phyloP scores from a whole-genome alignment of 1,284 basidiomycete genomes.

The Exobasidium cylindrosporum region DNA sequence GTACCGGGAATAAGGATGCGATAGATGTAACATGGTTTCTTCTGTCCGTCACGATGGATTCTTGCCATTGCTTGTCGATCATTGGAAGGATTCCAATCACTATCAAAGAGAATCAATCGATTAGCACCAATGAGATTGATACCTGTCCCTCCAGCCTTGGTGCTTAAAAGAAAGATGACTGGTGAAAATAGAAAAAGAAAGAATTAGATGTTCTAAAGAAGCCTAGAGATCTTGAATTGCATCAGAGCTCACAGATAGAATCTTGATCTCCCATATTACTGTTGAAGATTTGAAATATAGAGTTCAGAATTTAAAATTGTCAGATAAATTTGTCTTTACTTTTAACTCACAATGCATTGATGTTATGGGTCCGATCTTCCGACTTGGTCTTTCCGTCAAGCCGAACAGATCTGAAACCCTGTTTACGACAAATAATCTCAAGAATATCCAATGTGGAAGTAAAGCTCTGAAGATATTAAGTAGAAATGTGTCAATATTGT shows the following conservation, averaged over 20 bases:
- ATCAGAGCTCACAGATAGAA: background rate
- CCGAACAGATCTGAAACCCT: conserved; percentile 74
- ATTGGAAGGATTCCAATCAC: conserved; percentile 84
- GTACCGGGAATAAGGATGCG: conserved; percentile 66
- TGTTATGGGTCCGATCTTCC: conserved; percentile 34
- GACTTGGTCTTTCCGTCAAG: conserved; percentile 68
- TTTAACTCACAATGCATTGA: conserved; percentile 35
- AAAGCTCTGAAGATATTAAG: conserved; percentile 35
- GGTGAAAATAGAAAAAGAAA: too few relatives aligned
- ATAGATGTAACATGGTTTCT: conserved; percentile 81
- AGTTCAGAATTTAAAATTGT: conserved; percentile 5
- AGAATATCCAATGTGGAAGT: conserved; percentile 82
- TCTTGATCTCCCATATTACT: background rate
- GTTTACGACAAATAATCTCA: conserved; percentile 76
- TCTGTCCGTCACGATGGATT: conserved; percentile 81
- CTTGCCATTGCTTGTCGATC: conserved; percentile 97
- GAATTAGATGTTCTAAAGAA: too few relatives aligned
- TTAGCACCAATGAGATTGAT: conserved; percentile 98
- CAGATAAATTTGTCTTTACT: conserved; percentile 5
- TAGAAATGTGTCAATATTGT: too few relatives aligned
- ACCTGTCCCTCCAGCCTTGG: conserved; percentile 95
- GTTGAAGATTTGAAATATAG: background rate
- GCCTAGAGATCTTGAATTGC: too few relatives aligned
- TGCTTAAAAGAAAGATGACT: conserved; percentile 86
- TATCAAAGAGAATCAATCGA: conserved; percentile 77